Evolutionary conservation across 371 early-diverging fungal species (phyloP), one percentile per base, ranked within the genome.

Genomic region (Mortierella sp.): DNA sequence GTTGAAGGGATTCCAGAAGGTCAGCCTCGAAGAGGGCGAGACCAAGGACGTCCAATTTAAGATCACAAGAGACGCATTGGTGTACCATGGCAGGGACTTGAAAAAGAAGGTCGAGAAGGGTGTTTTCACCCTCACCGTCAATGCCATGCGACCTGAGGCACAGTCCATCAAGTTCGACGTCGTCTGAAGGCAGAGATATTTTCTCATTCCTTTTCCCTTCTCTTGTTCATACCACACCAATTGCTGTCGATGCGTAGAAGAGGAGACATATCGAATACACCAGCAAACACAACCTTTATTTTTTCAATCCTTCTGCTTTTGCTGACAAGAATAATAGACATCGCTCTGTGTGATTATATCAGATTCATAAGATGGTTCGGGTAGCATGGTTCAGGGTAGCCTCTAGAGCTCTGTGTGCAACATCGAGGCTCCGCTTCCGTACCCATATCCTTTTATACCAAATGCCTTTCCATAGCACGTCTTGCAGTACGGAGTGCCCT

Each of bases 1-100:
- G 26, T 67, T 87, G 12, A 82, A 83, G 56, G 81, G 81, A 0
- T 89, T 90, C 44, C 71, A 83, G 39, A 90, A 90, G 73, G 57
- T 86, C 7, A 28, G 62, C 15, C 64, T 89, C 9, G 70, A 53
- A 4, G 64, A 80, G 4, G 84, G 84, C 9, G 61, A 83, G n/a
- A 71, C 82, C 4, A 61, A 60, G 21, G 73, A 64, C 2, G 82
- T 90, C 7, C 34, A 67, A 32, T 90, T 90, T 39, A 65, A 46
- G 39, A 67, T 86, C 34, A 59, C 53, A 15, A 70, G 75, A 4
- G 68, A 80, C 14, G 80, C 81, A 11, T 32, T 85, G 67, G 64
- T 63, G 7, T 86, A 82, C 62, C 82, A 80, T 70, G 75, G 63
- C 39, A 44, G 73, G 9, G 59, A 72, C 15, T 52, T 84, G 63